Percentiles rank a stretch among this genome's conserved stretches.
These are phyloP conservation scores for Heterobasidion irregulare DNA, from an alignment of 1,284 basidiomycete species.

Conservation along the genomic window DNA sequence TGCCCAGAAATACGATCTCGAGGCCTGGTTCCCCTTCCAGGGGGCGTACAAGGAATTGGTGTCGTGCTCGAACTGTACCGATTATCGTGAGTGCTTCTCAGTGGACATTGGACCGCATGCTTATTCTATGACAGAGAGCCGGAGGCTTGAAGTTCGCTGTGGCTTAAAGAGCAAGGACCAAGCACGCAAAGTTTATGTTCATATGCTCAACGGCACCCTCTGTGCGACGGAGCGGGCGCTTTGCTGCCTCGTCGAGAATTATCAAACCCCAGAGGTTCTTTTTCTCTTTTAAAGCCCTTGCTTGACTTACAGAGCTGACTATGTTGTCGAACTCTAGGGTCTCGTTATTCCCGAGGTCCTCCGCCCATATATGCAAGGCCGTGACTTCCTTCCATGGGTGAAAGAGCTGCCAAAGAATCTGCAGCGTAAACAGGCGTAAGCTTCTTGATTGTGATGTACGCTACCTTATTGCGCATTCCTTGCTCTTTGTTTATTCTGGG, in stretches of 20 bases:
- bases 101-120: not conserved
- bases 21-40: constrained; percentile 99
- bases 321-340: constrained; percentile 41
- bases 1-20: constrained; percentile 94
- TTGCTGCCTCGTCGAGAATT: constrained; percentile 98
- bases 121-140: constrained; percentile 54
- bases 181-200: constrained; percentile 84
- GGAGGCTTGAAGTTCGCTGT: constrained; percentile 84
- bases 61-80: constrained; percentile 89
- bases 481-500: not conserved
- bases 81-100: constrained; percentile 68
- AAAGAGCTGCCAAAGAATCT: constrained; percentile 77
- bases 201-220: constrained; percentile 97
- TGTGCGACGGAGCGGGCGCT: constrained; percentile 95
- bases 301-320: not conserved
- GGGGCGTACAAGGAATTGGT: constrained; percentile 93
- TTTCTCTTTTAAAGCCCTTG: not conserved
- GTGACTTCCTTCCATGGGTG: constrained; percentile 87
- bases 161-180: constrained; percentile 86
- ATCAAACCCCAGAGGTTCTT: constrained; percentile 84
- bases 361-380: constrained; percentile 92
- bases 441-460: not conserved
- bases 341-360: constrained; percentile 84
- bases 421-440: constrained; percentile 61
- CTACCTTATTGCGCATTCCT: not conserved